Conservation (phyloP, 2,329 filamentous ascomycete species). For the Orbilia quercus region DNA sequence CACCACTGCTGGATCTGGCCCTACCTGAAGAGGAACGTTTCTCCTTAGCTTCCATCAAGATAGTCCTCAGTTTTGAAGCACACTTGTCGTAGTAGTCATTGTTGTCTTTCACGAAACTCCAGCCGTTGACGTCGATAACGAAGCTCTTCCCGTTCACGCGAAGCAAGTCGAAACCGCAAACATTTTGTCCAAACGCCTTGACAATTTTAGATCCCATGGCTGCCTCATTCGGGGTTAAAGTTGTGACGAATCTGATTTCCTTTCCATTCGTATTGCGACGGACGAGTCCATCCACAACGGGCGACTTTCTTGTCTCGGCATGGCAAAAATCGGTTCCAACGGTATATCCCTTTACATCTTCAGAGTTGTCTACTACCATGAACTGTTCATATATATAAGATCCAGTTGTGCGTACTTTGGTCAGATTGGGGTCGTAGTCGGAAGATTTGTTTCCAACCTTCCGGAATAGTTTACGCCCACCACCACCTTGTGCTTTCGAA, state of each 20-base stretch:
- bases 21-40: constrained; percentile 66
- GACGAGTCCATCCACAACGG: constrained; percentile 94
- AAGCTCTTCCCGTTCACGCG: constrained; percentile 90
- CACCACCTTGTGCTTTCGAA: constrained; percentile 84
- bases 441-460: constrained; percentile 99
- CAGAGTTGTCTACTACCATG: constrained; percentile 93
- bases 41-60: constrained; percentile 76
- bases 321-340: constrained; percentile 94
- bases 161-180: constrained; percentile 94
- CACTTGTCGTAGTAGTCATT: constrained; percentile 97
- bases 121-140: constrained; percentile 98
- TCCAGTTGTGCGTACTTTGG: constrained; percentile 77
- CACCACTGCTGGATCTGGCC: constrained; percentile 66
- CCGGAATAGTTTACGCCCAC: constrained; percentile 89
- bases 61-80: constrained; percentile 83
- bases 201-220: constrained; percentile 90
- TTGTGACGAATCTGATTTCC: constrained; percentile 93
- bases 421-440: constrained; percentile 84
- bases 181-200: constrained; percentile 88
- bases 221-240: constrained; percentile 81
- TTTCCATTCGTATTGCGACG: constrained; percentile 97
- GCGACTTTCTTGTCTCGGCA: constrained; percentile 95
- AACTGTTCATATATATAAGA: constrained; percentile 99
- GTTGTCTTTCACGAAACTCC: constrained; percentile 99
- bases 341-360: constrained; percentile 98